Evolutionary conservation across 2,329 filamentous ascomycete genomes (phyloP), one percentile per base, ranked within the genome.

Genomic region (Epichloe gansuensis): DNA sequence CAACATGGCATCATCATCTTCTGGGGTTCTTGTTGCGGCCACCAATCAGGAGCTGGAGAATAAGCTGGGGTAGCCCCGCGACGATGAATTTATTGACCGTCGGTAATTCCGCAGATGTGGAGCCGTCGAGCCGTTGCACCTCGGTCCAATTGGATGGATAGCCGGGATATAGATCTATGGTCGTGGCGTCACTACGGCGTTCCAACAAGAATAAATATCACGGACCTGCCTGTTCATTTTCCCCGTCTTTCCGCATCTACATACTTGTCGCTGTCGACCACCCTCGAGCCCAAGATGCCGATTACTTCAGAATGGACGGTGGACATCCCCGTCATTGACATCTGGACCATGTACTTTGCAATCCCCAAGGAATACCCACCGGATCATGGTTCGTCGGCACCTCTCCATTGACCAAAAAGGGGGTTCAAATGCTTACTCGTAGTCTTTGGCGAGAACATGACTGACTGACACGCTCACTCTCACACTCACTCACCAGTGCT

Each of bases 271-370:
- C 37, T n/a, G 4, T 39, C 17, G 9, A 46, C n/a, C n/a, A 13
- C 44, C 28, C 28, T 31, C 21, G 3, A 17, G n/a, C 15, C 13
- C 31, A 54, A 28, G 37, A 94, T 94, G 89, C 85, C 86, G 55
- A 76, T 83, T 61, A 72, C 80, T 46, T 90, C 88, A 3, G 70
- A 72, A 1, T 88, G 83, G 63, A 75, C 81, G 1, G 62, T 93
- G 39, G 73, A 82, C 21, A 83, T 95, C 42, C 90, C 91, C 0
- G 71, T 85, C 59, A 69, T 83, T 52, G 89, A 94, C 66, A 65
- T 95, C 48, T 95, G 88, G 87, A 76, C 76, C 0, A 82, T 90
- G 54, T 71, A 94, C 46, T 90, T 95, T 62, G 83, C 90, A 60
- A 73, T 51, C 77, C 53, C 82, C 80, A 58, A 74, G 85, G 58